Conservation (phyloP, 1,139 yeast genomes). For the Yamadazyma kanchanaburiensis region DNA sequence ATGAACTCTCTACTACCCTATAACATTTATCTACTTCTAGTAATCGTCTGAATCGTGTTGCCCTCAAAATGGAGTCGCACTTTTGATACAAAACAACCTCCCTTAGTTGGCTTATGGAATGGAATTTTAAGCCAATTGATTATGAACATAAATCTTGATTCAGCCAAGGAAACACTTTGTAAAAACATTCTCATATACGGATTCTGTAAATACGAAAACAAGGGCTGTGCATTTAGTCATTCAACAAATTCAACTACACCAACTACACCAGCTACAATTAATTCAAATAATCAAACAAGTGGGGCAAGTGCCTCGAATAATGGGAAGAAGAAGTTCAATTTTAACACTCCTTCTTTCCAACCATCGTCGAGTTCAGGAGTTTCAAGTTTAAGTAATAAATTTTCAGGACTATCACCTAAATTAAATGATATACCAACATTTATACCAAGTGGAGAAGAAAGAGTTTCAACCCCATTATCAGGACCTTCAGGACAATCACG, state of each 20-base stretch:
- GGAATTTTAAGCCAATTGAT: slow-evolving; percentile 2
- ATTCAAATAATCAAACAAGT: no score
- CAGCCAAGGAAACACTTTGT: slow-evolving; percentile 80
- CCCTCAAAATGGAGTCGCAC: no score
- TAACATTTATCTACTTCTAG: no score
- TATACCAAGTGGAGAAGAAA: slow-evolving; percentile 36
- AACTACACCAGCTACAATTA: slow-evolving; percentile 2
- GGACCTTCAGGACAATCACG: slow-evolving; percentile 8
- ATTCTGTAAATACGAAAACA: slow-evolving; percentile 82
- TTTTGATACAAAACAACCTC: no score
- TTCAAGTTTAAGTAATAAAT: slow-evolving; percentile 32
- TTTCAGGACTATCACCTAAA: slow-evolving; percentile 51
- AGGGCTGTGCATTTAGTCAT: slow-evolving; percentile 85
- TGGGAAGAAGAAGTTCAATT: slow-evolving; percentile 46
- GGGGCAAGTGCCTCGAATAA: no score
- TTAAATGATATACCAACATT: slow-evolving; percentile 55
- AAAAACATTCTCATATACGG: slow-evolving; percentile 85
- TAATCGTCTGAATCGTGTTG: no score
- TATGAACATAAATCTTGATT: slow-evolving; percentile 45
- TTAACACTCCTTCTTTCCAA: slow-evolving; percentile 66
- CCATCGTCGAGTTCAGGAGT: slow-evolving; percentile 27
- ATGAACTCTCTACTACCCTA: no score
- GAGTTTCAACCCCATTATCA: slow-evolving; percentile 1
- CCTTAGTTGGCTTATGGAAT: no score
- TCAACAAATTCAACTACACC: slow-evolving; percentile 1